These are phyloP conservation scores for Punctularia strigosozonata DNA, from an alignment of 768 basidiomycete species.

Conservation along the genomic window DNA sequence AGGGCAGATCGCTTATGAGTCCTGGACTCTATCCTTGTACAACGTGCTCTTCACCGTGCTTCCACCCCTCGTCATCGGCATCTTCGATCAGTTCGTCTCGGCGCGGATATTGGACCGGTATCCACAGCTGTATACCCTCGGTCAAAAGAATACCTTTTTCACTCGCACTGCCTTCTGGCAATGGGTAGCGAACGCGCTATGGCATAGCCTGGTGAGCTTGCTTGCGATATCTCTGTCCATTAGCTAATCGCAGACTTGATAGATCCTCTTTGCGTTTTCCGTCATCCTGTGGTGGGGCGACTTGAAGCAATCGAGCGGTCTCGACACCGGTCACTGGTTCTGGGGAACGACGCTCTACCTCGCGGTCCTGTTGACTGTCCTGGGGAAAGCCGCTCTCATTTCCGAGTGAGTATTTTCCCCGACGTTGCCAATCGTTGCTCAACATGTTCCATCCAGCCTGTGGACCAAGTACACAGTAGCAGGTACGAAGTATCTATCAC, in stretches of 20 bases:
- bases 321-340: conserved; percentile 92
- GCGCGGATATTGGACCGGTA: conserved; percentile 94
- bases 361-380: conserved; percentile 83
- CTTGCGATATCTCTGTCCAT: not conserved
- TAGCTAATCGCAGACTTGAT: conserved; percentile 3
- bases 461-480: conserved; percentile 99
- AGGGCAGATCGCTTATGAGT: conserved; percentile 96
- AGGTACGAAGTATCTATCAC: conserved; percentile 29
- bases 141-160: conserved; percentile 92
- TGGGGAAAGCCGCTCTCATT: conserved; percentile 93
- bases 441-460: conserved; percentile 37
- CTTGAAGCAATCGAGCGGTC: conserved; percentile 66
- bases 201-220: conserved; percentile 69
- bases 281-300: conserved; percentile 90
- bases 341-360: conserved; percentile 98
- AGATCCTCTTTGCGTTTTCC: conserved; percentile 86
- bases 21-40: conserved; percentile 96
- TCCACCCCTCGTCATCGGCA: conserved; percentile 92
- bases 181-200: conserved; percentile 82
- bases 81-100: conserved; percentile 98
- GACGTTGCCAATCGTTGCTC: conserved; percentile 3
- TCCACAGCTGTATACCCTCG: conserved; percentile 90
- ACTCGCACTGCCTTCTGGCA: conserved; percentile 86
- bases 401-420: conserved; percentile 69
- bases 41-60: conserved; percentile 94